Evolutionary conservation across 345 rosid genomes (phyloP), one percentile per base, ranked within the genome.

Genomic region (Aegle marmelos): DNA sequence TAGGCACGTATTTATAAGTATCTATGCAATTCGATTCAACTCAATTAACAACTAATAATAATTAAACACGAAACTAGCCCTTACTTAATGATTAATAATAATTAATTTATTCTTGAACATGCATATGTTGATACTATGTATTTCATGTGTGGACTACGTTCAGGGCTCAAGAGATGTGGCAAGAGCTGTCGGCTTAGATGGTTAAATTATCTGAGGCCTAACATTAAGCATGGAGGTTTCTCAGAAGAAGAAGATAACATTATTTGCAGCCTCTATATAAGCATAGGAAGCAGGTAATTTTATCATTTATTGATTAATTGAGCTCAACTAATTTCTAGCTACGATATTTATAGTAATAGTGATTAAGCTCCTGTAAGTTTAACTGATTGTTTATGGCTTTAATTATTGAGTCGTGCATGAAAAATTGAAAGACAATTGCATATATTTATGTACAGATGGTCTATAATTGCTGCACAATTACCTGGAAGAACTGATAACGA

Each of bases 401-500:
- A 41, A 74, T 3, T 41, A 13, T 45, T 45, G 4, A 45, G 17
- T 45, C 17, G 17, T 45, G 50, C 50, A 13, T 45, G 50, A 45
- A 45, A 11, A 45, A 45, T 45, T 45, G 13, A 45, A 45, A 45
- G 50, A 45, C 50, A 13, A 45, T 45, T 45, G 50, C 50, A 45
- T 45, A 45, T 45, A 45, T 10, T 13, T 27, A 71, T 62, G 41
- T 2, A 63, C 53, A 92, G 97, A 87, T 92, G 97, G 97, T 92
- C 97, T 70, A 90, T 92, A 48, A 92, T 92, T 79, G 97, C 97
- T 53, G 97, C 92, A 36, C 97, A 92, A 66, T 73, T 92, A 66
- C 96, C 96, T 19, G 96, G 94, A 83, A 85, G 96, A 75, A 91
- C 96, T 1, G 96, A 91, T 81, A 92, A 92, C 45, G 96, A 92